Percentiles rank a stretch among this genome's conserved stretches.
phyloP scores from a whole-genome alignment of 176 grass and related monocot species.

The Triticum urartu region DNA sequence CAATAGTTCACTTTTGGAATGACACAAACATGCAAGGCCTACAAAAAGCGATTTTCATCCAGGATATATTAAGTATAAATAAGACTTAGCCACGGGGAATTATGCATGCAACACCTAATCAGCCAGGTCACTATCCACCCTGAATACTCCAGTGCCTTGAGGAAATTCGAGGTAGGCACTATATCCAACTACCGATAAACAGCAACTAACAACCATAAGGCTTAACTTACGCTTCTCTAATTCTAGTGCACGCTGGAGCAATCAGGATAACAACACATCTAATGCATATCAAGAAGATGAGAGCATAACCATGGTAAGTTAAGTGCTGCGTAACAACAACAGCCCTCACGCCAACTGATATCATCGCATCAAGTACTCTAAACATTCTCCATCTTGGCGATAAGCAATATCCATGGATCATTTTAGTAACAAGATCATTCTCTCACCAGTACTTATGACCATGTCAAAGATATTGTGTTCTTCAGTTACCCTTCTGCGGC shows the following conservation, averaged over 20 bases:
- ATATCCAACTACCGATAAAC: background rate
- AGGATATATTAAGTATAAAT: background rate
- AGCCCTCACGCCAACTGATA: background rate
- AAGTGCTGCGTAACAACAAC: background rate
- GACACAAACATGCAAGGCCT: background rate
- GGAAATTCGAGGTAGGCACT: background rate
- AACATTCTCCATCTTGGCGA: background rate
- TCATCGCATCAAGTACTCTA: background rate
- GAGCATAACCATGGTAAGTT: background rate
- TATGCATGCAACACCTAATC: slow-evolving; percentile 18
- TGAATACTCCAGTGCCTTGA: background rate
- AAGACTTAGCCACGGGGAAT: background rate
- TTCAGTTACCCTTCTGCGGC: too few species aligned
- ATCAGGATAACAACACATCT: background rate
- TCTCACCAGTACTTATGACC: too few species aligned
- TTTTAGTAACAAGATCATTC: too few species aligned
- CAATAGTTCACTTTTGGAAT: background rate
- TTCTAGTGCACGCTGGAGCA: background rate
- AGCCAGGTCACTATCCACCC: background rate
- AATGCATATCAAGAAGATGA: background rate
- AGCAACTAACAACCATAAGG: background rate
- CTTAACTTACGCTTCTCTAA: background rate
- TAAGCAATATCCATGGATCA: too few species aligned
- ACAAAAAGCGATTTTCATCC: background rate
- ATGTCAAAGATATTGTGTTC: too few species aligned